Base-by-base conservation (phyloP, 768 basidiomycete species). In the Clitopilus passeckerianus region DNA sequence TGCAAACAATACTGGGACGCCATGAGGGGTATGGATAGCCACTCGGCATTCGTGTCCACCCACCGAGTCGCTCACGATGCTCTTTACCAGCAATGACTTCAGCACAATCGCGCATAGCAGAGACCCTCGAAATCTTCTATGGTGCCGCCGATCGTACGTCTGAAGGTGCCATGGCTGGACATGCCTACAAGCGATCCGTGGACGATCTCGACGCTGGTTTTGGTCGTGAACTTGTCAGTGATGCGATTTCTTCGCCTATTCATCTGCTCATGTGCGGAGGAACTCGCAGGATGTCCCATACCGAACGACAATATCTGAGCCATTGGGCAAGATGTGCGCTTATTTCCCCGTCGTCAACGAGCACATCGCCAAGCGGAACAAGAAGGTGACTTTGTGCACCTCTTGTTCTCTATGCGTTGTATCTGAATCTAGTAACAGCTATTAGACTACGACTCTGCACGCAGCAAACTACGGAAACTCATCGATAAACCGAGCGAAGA, bases 281-380 rank as follows among this genome's bases (percentile, higher is more conserved):
- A 53, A 30, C 24, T 34, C 18, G 22, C 50, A 98, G 95, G 97
- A 99, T 61, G 86, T 85, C 1, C 96, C 97, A 4, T 99, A 91
- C 75, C 86, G 97, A 30, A 93, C 94, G 24, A 93, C 96, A 22
- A 89, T 98, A 54, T 87, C 95, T 58, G 97, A 98, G 68, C 97
- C 97, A 1, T 78, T 98, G 3, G 95, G 95, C 1, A 97, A 95
- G 77, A 93, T 99, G 87, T 93, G 92, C 69, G 89, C 91, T 0
- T 97, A 97, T 72, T 96, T 93, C 75, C 93, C 94, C 2, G 76
- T 92, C 33, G 86, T 98, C 71, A 97, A 97, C 69, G 93, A 95
- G 60, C 92, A 95, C 59, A 93, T 99, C 62, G 61, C 84, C 56
- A 99, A 99, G 75, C 85, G 97, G 57, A 91, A 96, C 75, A 96